Base-by-base conservation (phyloP, 2,329 filamentous ascomycete genomes). In the Bipolaris victoriae region DNA sequence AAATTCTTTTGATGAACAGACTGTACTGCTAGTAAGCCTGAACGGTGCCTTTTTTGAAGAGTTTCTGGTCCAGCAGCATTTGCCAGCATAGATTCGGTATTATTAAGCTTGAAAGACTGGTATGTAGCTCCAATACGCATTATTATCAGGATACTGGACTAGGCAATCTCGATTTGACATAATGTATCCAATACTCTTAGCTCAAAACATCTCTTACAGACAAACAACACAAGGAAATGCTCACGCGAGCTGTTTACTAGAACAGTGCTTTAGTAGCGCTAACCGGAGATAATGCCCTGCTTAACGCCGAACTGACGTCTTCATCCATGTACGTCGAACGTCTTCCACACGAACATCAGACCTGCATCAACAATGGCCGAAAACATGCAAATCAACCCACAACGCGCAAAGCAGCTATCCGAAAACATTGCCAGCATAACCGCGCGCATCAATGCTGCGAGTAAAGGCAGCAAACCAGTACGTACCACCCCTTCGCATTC, bases 341-440 rank as follows among this genome's bases (percentile, higher is more conserved):
- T 18, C 49, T 26, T 24, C 48, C 35, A 52, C 50, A 56, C 63
- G 52, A 55, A 64, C 61, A 61, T 11, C 45, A 46, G 36, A 54
- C 55, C 50, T 55, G 41, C 47, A 40, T 43, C 49, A 43, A 66
- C 54, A 55, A 76, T 76, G 74, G 68, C 73, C 56, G 67, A 71
- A 60, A 69, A 75, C 16, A 77, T 77, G 75, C 69, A 75, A 39
- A 66, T 77, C 16, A 76, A 82, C 58, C 71, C 79, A 35, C 72
- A 76, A 58, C 78, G 81, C 57, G 80, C 80, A 45, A 78, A 78
- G 52, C 73, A 77, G 54, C 75, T 83, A 35, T 67, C 77, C 10
- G 79, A 81, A 54, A 82, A 82, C 60, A 64, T 82, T 35, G 61
- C 72, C 36, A 70, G 71, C 51, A 79, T 81, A 57, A 68, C 65